phyloP scores from a whole-genome alignment of 176 grass and related monocot genomes.

The Zoysia pacifica region DNA sequence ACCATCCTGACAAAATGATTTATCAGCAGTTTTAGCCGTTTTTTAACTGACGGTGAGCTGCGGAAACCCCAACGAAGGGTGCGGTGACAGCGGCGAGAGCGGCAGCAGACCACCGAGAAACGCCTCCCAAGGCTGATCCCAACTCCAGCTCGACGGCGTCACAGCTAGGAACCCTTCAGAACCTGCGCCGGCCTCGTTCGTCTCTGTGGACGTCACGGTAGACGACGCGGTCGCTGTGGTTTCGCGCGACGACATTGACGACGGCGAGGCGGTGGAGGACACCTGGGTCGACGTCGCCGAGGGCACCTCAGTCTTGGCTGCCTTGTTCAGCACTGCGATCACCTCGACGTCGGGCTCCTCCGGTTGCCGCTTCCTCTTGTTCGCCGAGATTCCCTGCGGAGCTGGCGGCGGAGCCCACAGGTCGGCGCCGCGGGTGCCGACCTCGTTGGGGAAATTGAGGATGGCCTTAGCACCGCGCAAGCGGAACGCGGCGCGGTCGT shows the following conservation, averaged over 20 bases:
- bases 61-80: constrained; percentile 40
- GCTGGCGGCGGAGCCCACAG: background rate
- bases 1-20: background rate
- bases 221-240: constrained; percentile 26
- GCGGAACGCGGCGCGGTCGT: constrained; percentile 70
- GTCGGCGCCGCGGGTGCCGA: constrained; percentile 46
- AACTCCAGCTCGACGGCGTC: constrained; percentile 46
- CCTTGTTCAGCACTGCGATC: constrained; percentile 33
- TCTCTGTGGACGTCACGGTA: constrained; percentile 29
- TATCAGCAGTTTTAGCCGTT: background rate
- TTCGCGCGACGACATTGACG: constrained; percentile 25
- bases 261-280: background rate
- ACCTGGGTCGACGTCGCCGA: background rate
- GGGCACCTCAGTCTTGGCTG: constrained; percentile 15
- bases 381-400: background rate
- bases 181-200: background rate
- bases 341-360: constrained; percentile 35
- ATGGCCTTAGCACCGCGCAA: constrained; percentile 79
- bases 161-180: background rate
- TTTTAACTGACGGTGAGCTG: constrained; percentile 48
- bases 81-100: constrained; percentile 55
- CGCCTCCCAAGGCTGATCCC: constrained; percentile 50
- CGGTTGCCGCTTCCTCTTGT: constrained; percentile 36
- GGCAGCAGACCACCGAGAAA: constrained; percentile 39
- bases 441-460: constrained; percentile 85